phyloP scores from a whole-genome alignment of 2,329 filamentous ascomycete genomes.

The Neodidymelliopsis sp. region DNA sequence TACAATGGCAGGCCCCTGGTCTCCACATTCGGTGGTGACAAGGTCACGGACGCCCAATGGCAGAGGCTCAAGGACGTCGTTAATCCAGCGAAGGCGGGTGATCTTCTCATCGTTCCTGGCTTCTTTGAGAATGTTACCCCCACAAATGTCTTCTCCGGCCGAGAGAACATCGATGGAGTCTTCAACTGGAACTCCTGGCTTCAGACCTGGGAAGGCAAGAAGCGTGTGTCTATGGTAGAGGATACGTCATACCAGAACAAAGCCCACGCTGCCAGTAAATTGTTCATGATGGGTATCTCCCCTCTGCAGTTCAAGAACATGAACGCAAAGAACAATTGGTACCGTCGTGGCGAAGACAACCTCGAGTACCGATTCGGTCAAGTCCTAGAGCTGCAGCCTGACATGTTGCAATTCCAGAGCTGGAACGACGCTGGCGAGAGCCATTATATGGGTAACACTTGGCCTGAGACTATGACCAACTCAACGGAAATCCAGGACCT shows the following conservation, averaged over 20 bases:
- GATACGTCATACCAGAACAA: slow-evolving; percentile 40
- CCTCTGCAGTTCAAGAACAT: slow-evolving; percentile 52
- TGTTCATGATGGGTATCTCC: slow-evolving; percentile 52
- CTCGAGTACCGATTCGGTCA: slow-evolving; percentile 40
- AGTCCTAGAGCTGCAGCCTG: slow-evolving; percentile 44
- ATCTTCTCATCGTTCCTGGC: slow-evolving; percentile 42
- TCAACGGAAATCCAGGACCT: slow-evolving; percentile 33
- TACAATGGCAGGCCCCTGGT: slow-evolving; percentile 41
- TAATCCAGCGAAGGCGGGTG: slow-evolving; percentile 39
- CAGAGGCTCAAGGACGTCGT: slow-evolving; percentile 33
- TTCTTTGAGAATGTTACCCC: slow-evolving; percentile 36
- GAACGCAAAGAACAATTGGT: slow-evolving; percentile 40
- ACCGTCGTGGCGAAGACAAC: slow-evolving; percentile 50
- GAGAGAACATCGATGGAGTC: slow-evolving; percentile 42
- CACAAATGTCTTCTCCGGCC: slow-evolving; percentile 31
- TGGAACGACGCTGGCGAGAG: slow-evolving; percentile 54
- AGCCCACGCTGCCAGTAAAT: slow-evolving; percentile 39
- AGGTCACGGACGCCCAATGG: slow-evolving; percentile 25
- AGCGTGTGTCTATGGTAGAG: slow-evolving; percentile 35
- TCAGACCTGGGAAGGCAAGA: slow-evolving; percentile 21
- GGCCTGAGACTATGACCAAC: slow-evolving; percentile 42
- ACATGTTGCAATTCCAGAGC: slow-evolving; percentile 51
- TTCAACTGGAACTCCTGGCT: slow-evolving; percentile 53
- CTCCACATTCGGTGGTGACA: slow-evolving; percentile 43
- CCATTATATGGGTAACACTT: slow-evolving; percentile 53